phyloP scores from a whole-genome alignment of 768 basidiomycete genomes.

The Rhodotorula sphaerocarpa region DNA sequence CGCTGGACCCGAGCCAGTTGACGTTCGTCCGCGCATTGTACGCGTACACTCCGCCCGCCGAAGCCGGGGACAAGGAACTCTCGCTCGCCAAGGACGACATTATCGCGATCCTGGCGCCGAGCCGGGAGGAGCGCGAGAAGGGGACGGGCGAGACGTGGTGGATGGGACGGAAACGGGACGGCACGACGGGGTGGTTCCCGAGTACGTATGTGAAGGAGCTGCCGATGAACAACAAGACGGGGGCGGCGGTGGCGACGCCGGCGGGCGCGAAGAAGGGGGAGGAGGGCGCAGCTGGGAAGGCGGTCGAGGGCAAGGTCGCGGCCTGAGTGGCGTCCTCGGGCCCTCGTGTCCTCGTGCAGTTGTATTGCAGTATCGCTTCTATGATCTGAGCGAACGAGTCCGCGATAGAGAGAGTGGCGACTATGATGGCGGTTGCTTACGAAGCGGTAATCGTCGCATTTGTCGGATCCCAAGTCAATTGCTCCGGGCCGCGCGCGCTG shows the following conservation, averaged over 20 bases:
- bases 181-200: slow-evolving; percentile 91
- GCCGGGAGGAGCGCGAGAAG: slow-evolving; percentile 41
- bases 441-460: no score
- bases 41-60: slow-evolving; percentile 55
- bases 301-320: background rate
- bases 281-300: background rate
- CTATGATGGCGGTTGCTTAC: no score
- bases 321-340: no score
- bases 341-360: no score
- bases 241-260: background rate
- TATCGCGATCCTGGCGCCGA: slow-evolving; percentile 75
- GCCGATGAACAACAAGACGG: slow-evolving; percentile 21
- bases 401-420: no score
- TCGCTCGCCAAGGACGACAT: slow-evolving; percentile 79
- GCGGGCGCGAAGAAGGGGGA: background rate
- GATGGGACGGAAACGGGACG: slow-evolving; percentile 85
- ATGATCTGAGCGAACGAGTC: no score
- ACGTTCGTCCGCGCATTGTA: slow-evolving; percentile 77
- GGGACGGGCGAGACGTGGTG: slow-evolving; percentile 80
- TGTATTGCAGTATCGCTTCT: no score
- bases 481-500: no score
- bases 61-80: slow-evolving; percentile 65
- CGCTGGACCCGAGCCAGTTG: slow-evolving; percentile 62
- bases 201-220: slow-evolving; percentile 61
- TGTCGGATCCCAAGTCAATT: no score